A percentile compares a stretch with the other conserved stretches of the same genome.
Conservation (phyloP, 2,329 filamentous ascomycete genomes). For the Neocatenulostroma microsporum region DNA sequence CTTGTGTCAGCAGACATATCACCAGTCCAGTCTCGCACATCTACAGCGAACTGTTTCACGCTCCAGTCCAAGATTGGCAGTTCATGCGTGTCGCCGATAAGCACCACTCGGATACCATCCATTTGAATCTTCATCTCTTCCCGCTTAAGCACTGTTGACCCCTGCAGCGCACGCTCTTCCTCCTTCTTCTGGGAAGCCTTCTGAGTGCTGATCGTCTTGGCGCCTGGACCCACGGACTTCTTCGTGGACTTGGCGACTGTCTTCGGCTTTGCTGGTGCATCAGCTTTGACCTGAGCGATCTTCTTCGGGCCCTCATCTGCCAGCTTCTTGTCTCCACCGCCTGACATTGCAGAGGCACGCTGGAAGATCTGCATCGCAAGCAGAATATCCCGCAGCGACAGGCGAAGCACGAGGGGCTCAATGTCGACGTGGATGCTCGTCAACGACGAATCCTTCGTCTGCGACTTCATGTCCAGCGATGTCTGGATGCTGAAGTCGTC, state of each 20-base stretch:
- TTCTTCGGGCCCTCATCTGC: slow-evolving; percentile 50
- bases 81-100: slow-evolving; percentile 94
- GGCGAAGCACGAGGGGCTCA: slow-evolving; percentile 79
- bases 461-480: slow-evolving; percentile 67
- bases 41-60: slow-evolving; percentile 78
- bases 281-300: slow-evolving; percentile 43
- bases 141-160: slow-evolving; percentile 50
- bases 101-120: slow-evolving; percentile 80
- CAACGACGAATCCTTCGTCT: slow-evolving; percentile 51
- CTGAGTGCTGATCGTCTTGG: slow-evolving; percentile 41
- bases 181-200: slow-evolving; percentile 43
- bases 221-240: slow-evolving; percentile 41
- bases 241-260: slow-evolving; percentile 37
- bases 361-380: slow-evolving; percentile 87
- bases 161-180: slow-evolving; percentile 36
- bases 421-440: slow-evolving; percentile 81
- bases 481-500: slow-evolving; percentile 93
- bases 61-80: slow-evolving; percentile 90
- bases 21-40: slow-evolving; percentile 84
- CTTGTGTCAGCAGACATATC: slow-evolving; percentile 78
- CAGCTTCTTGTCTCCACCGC: slow-evolving; percentile 38
- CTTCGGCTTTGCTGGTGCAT: slow-evolving; percentile 30
- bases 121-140: slow-evolving; percentile 83
- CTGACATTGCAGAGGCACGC: slow-evolving; percentile 79
- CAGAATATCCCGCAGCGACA: slow-evolving; percentile 90